These are phyloP conservation scores for Scutellaria baicalensis DNA, from an alignment of 257 asterid species.

Conservation along the genomic window DNA sequence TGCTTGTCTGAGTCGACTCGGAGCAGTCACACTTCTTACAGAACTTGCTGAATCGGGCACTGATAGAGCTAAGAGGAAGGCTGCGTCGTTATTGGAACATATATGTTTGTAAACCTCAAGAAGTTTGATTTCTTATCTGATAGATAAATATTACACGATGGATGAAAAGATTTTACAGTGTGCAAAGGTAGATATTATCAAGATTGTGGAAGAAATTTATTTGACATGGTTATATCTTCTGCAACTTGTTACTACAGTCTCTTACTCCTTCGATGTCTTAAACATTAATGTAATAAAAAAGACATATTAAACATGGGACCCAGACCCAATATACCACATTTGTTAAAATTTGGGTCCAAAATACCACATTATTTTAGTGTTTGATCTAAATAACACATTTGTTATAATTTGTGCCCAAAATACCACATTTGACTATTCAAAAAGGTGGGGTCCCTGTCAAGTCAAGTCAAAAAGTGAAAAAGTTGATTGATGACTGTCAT, in stretches of 20 bases:
- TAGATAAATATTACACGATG: slow-evolving; percentile 20
- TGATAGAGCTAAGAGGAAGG: slow-evolving; percentile 71
- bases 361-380: too few relatives aligned
- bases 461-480: too few relatives aligned
- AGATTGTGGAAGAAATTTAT: slow-evolving; percentile 14
- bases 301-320: too few relatives aligned
- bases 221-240: neutral
- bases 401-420: too few relatives aligned
- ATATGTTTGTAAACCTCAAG: slow-evolving; percentile 37
- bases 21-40: slow-evolving; percentile 51
- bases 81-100: slow-evolving; percentile 57
- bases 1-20: slow-evolving; percentile 50
- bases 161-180: slow-evolving; percentile 25
- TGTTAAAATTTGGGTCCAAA: too few relatives aligned
- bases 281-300: too few relatives aligned
- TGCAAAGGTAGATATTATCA: slow-evolving; percentile 23
- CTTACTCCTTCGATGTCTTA: neutral
- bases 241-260: slow-evolving; percentile 1
- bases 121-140: slow-evolving; percentile 26
- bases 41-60: slow-evolving; percentile 59
- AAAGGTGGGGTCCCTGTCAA: too few relatives aligned
- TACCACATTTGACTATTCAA: too few relatives aligned
- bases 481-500: too few relatives aligned
- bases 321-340: too few relatives aligned
- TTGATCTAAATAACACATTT: too few relatives aligned